Conservation (phyloP, 2,329 filamentous ascomycete genomes). For the Epichloe coenophiala region DNA sequence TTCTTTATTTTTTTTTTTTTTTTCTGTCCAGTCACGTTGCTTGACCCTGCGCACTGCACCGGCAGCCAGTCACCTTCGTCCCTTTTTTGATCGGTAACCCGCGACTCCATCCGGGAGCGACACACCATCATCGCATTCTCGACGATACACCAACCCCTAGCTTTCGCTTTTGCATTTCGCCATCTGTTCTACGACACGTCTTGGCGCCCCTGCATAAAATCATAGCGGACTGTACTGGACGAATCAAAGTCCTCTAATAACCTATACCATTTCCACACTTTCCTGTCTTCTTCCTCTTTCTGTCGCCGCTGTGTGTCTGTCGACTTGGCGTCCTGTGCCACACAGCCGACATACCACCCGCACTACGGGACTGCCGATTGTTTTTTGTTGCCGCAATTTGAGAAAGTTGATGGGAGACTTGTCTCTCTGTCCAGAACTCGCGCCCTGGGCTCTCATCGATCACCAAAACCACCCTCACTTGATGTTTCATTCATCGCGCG, state of each 20-base stretch:
- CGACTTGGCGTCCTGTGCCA: neutral
- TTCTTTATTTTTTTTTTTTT: too few species aligned
- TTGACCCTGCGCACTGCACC: slow-evolving; percentile 4
- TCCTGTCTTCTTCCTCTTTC: neutral
- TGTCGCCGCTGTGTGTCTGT: neutral
- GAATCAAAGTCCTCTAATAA: neutral
- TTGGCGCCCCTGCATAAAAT: neutral
- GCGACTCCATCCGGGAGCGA: slow-evolving; percentile 1
- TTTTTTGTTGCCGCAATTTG: neutral
- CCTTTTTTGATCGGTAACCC: neutral
- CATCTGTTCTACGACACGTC: neutral
- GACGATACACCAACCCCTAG: slow-evolving; percentile 5
- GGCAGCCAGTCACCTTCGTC: slow-evolving; percentile 1
- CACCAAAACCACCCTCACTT: neutral
- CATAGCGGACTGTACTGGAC: neutral
- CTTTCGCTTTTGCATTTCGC: neutral
- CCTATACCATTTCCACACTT: neutral
- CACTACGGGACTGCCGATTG: neutral
- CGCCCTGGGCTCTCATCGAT: neutral
- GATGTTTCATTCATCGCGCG: neutral
- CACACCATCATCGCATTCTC: slow-evolving; percentile 1
- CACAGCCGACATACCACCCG: neutral
- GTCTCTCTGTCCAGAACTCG: neutral
- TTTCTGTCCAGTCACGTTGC: slow-evolving; percentile 13
- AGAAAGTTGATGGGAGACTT: neutral